Evolutionary conservation across 495 filamentous ascomycete genomes (phyloP).

Genomic region (Aspergillus wentii): DNA sequence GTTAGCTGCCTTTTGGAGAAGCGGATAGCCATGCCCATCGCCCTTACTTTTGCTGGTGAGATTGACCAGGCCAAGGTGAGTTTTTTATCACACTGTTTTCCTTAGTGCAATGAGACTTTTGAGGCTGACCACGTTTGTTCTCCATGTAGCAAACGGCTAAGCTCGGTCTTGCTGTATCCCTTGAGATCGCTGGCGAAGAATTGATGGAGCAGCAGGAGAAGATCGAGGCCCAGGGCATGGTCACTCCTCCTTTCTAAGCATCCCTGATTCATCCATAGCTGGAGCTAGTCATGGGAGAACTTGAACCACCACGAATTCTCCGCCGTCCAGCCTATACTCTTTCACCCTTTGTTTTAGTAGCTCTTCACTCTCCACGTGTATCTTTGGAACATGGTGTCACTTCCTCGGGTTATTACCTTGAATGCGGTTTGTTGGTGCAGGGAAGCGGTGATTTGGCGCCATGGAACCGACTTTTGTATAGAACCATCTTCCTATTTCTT

Average conservation of each 20-base stretch:
- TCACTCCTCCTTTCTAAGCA: constrained; percentile 51
- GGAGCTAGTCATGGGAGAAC: constrained; percentile 8
- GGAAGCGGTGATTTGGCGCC: constrained; percentile 38
- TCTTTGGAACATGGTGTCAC: constrained; percentile 32
- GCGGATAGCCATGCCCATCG: constrained; percentile 83
- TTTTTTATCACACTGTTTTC: constrained; percentile 1
- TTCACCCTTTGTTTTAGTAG: constrained; percentile 44
- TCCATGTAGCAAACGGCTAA: constrained; percentile 79
- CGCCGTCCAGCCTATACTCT: constrained; percentile 15
- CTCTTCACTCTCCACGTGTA: constrained; percentile 32
- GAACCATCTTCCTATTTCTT: constrained; percentile 32
- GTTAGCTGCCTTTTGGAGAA: constrained; percentile 92
- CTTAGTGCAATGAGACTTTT: constrained; percentile 1
- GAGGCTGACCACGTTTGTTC: constrained; percentile 9
- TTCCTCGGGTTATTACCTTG: constrained; percentile 26
- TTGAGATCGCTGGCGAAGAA: constrained; percentile 85
- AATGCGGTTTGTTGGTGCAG: constrained; percentile 30
- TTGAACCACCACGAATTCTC: constrained; percentile 4
- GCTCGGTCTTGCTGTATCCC: constrained; percentile 87
- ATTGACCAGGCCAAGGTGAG: constrained; percentile 95
- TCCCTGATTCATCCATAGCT: constrained; percentile 3
- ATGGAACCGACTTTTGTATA: constrained; percentile 44
- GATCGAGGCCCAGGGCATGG: constrained; percentile 41
- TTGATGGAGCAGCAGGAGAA: constrained; percentile 88
- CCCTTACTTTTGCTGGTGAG: constrained; percentile 91